Conservation (phyloP, 2,329 filamentous ascomycete species). For the Colletotrichum sp. region DNA sequence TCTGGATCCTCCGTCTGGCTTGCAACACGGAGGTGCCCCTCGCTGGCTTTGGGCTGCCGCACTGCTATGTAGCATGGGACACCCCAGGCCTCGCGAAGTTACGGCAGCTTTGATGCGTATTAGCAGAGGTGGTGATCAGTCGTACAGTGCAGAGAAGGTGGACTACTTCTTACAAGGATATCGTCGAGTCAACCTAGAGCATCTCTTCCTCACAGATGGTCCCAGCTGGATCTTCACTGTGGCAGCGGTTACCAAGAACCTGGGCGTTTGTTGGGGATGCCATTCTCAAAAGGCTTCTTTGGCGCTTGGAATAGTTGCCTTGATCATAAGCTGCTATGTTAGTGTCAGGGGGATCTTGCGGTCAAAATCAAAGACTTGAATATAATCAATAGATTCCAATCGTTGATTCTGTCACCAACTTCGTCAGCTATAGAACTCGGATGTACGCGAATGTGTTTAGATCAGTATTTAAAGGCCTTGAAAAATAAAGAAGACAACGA, state of each 20-base stretch:
- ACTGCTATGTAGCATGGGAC: not conserved
- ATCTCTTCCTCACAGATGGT: not conserved
- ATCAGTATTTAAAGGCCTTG: not conserved
- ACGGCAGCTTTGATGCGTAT: not conserved
- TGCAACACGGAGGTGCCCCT: not conserved
- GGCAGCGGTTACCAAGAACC: not conserved
- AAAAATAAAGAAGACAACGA: not conserved
- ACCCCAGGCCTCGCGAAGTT: not conserved
- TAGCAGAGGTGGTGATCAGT: not conserved
- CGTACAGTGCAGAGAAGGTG: not conserved
- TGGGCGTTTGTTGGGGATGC: not conserved
- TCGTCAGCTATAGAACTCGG: not conserved
- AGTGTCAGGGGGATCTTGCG: not conserved
- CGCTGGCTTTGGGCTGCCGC: not conserved
- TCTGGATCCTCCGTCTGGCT: not conserved
- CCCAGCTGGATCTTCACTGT: not conserved
- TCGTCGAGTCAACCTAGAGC: not conserved
- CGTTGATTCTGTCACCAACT: not conserved
- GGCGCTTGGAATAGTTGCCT: not conserved
- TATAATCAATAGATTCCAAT: not conserved
- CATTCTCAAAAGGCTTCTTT: not conserved
- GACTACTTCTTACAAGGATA: not conserved
- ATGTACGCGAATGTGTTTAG: not conserved
- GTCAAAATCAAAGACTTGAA: not conserved
- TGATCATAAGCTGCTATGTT: not conserved